Conservation (phyloP, 2,329 filamentous ascomycete genomes). For the Colletotrichum plurivorum region DNA sequence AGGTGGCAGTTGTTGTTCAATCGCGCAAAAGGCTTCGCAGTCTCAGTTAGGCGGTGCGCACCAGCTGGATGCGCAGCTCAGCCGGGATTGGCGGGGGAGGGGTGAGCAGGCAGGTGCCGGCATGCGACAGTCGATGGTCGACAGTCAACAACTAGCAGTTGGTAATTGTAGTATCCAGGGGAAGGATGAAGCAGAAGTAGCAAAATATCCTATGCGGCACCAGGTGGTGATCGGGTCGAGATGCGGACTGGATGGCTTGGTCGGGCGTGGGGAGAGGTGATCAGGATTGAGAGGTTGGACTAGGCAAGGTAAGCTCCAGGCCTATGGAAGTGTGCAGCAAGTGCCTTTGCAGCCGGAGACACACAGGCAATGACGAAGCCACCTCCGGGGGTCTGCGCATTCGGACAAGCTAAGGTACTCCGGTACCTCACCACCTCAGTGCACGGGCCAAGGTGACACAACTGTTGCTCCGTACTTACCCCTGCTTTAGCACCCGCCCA, state of each 20-base stretch:
- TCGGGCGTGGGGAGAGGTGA: conserved; percentile 33
- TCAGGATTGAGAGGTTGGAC: conserved; percentile 35
- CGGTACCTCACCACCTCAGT: background rate
- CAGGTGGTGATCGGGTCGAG: conserved; percentile 19
- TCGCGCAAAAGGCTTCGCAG: conserved; percentile 29
- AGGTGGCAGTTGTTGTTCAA: conserved; percentile 23
- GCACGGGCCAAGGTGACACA: conserved; percentile 35
- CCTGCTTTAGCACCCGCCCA: conserved; percentile 36
- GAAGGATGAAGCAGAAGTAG: background rate
- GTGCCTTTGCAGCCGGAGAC: conserved; percentile 32
- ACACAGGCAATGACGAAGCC: conserved; percentile 39
- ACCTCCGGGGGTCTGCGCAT: conserved; percentile 29
- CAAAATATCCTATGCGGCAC: background rate
- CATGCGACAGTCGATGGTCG: conserved; percentile 26
- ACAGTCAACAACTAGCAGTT: background rate
- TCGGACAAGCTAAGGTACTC: conserved; percentile 17
- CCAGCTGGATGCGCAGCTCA: conserved; percentile 36
- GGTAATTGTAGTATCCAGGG: background rate
- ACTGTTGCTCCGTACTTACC: conserved; percentile 21
- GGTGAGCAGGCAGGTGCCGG: conserved; percentile 25
- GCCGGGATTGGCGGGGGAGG: conserved; percentile 39
- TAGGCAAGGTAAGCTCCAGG: conserved; percentile 34
- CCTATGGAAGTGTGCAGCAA: conserved; percentile 33
- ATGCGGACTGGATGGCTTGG: conserved; percentile 23
- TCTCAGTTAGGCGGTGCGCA: conserved; percentile 36